phyloP scores from a whole-genome alignment of 768 basidiomycete genomes.

The Russula griseocarnosa region DNA sequence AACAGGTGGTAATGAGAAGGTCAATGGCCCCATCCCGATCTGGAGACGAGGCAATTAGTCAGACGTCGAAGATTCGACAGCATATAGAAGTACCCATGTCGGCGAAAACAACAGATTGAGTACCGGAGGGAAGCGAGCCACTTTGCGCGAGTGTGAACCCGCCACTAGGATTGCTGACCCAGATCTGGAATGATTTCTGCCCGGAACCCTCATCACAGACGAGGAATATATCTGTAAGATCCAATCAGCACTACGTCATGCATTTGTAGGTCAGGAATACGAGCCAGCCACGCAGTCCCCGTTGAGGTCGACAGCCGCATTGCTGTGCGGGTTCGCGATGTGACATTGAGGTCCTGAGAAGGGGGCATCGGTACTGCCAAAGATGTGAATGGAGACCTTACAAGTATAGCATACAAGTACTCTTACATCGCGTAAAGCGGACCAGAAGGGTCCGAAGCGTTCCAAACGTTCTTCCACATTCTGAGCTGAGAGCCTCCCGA shows the following conservation, averaged over 20 bases:
- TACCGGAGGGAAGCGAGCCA: conserved; percentile 67
- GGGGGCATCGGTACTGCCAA: conserved; percentile 42
- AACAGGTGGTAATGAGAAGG: conserved; percentile 86
- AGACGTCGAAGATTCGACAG: background rate
- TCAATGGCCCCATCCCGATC: conserved; percentile 97
- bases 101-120: conserved; percentile 79
- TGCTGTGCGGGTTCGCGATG: conserved; percentile 87
- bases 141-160: conserved; percentile 69
- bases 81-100: conserved; percentile 66
- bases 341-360: conserved; percentile 65
- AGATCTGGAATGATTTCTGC: conserved; percentile 78
- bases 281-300: conserved; percentile 93
- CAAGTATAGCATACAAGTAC: conserved; percentile 1
- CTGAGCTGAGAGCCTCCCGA: conserved; percentile 44
- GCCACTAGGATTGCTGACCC: conserved; percentile 78
- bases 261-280: conserved; percentile 23
- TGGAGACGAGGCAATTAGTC: conserved; percentile 31
- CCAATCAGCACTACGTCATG: conserved; percentile 1
- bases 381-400: conserved; percentile 7
- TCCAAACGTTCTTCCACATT: conserved; percentile 82
- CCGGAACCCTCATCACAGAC: conserved; percentile 61
- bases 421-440: conserved; percentile 67
- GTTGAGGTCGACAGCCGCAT: conserved; percentile 89
- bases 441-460: conserved; percentile 48
- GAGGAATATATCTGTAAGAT: conserved; percentile 74